A percentile compares a stretch with the other conserved stretches of the same genome.
Evolutionary conservation across 495 filamentous ascomycete genomes (phyloP).

Genomic region (Thermothielavioides terrestris): DNA sequence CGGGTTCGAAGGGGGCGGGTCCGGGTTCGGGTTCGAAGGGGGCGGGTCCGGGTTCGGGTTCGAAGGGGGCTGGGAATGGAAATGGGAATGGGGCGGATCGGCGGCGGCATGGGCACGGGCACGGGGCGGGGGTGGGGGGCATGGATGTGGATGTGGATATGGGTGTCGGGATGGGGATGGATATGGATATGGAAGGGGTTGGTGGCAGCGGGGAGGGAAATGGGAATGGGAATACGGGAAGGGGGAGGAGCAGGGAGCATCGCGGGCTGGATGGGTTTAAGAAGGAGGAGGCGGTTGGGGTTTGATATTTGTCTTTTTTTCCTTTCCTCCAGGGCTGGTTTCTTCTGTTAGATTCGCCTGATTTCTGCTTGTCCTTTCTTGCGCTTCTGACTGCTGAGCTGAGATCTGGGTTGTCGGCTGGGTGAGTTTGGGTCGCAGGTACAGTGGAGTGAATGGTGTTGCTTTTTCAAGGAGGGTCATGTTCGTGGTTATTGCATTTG

Average conservation of each 20-base stretch:
- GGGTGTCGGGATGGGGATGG: background rate
- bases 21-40: too few relatives aligned
- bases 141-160: background rate
- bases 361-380: background rate
- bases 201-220: background rate
- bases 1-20: too few relatives aligned
- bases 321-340: too few relatives aligned
- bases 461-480: too few relatives aligned
- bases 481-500: too few relatives aligned
- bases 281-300: conserved; percentile 1
- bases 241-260: background rate
- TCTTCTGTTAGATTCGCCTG: background rate
- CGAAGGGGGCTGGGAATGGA: too few relatives aligned
- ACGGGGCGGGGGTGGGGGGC: background rate
- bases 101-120: background rate
- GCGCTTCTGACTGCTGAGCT: background rate
- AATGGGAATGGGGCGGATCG: too few relatives aligned
- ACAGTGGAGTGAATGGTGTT: too few relatives aligned
- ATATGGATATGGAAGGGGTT: background rate
- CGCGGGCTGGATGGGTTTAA: background rate
- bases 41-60: too few relatives aligned
- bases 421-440: too few relatives aligned
- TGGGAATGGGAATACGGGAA: background rate
- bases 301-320: background rate
- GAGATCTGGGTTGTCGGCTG: too few relatives aligned